These are phyloP conservation scores for Phyllosticta citriasiana DNA, from an alignment of 2,329 filamentous ascomycete genomes.

Conservation along the genomic window DNA sequence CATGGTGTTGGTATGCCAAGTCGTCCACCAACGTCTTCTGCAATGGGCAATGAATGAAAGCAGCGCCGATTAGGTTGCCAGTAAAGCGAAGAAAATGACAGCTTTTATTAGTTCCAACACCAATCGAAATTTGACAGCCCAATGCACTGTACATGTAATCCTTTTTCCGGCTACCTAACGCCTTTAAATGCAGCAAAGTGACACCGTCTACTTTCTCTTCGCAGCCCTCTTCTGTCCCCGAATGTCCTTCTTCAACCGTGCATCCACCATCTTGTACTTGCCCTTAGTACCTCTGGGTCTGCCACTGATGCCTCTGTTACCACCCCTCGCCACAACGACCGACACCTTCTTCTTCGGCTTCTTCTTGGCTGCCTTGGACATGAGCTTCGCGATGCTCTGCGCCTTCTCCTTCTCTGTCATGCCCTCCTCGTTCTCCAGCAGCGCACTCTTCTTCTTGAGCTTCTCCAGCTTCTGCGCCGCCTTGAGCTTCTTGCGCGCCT, in stretches of 20 bases:
- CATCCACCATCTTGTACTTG: conserved; percentile 93
- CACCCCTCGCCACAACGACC: conserved; percentile 77
- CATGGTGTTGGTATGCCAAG: too few relatives aligned
- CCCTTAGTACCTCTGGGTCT: conserved; percentile 88
- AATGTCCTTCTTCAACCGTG: conserved; percentile 93
- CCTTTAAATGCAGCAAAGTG: neutral
- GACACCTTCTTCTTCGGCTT: conserved; percentile 76
- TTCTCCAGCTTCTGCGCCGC: conserved; percentile 85
- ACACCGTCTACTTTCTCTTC: conserved; percentile 51
- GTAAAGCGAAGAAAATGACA: too few relatives aligned
- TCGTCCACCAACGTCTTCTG: too few relatives aligned
- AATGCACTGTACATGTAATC: too few relatives aligned
- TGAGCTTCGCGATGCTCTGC: conserved; percentile 67
- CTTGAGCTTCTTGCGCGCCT: conserved; percentile 95
- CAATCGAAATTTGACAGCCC: too few relatives aligned
- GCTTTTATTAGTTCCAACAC: too few relatives aligned
- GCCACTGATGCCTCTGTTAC: conserved; percentile 76
- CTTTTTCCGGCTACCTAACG: neutral
- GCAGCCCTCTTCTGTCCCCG: conserved; percentile 70
- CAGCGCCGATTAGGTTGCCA: too few relatives aligned
- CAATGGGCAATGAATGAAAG: too few relatives aligned
- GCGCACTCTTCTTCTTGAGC: conserved; percentile 90
- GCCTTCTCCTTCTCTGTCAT: conserved; percentile 97
- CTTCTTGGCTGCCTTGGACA: conserved; percentile 73
- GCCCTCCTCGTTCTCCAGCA: conserved; percentile 79